phyloP scores from a whole-genome alignment of 345 rosid genomes.

The Camelina laxa region DNA sequence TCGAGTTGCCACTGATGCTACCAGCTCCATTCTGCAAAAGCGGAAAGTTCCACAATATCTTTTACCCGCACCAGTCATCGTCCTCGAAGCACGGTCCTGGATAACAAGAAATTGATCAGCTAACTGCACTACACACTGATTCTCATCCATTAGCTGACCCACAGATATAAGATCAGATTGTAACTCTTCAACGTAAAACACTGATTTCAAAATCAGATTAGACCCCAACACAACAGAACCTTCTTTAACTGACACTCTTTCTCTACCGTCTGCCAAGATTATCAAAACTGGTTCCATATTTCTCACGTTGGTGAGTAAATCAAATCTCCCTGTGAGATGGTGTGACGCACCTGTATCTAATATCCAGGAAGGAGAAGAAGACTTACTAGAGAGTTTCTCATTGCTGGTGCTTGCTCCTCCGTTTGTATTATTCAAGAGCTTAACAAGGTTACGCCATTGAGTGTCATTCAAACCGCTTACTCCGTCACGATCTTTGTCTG shows the following conservation, averaged over 20 bases:
- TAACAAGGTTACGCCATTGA: not conserved
- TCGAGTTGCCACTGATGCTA: not conserved
- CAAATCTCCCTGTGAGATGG: not conserved
- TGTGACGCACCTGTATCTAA: not conserved
- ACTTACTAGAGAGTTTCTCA: not conserved
- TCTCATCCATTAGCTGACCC: not conserved
- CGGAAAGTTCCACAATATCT: not conserved
- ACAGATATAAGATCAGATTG: not conserved
- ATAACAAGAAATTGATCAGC: not conserved
- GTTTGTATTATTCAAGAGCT: too few relatives aligned
- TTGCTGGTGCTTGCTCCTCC: not conserved
- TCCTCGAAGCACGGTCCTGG: not conserved
- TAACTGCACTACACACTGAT: not conserved
- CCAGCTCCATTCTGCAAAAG: not conserved
- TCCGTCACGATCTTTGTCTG: not conserved
- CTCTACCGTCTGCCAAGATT: not conserved
- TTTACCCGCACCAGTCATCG: not conserved
- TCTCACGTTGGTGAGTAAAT: accelerated
- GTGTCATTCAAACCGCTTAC: accelerated
- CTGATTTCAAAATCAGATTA: not conserved
- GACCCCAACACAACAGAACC: not conserved
- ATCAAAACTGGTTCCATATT: not conserved
- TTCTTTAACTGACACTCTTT: accelerated
- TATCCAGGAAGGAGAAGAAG: not conserved
- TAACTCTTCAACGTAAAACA: not conserved